These are phyloP conservation scores for Backusella luteola DNA, from an alignment of 192 early-diverging fungal genomes.

Conservation along the genomic window DNA sequence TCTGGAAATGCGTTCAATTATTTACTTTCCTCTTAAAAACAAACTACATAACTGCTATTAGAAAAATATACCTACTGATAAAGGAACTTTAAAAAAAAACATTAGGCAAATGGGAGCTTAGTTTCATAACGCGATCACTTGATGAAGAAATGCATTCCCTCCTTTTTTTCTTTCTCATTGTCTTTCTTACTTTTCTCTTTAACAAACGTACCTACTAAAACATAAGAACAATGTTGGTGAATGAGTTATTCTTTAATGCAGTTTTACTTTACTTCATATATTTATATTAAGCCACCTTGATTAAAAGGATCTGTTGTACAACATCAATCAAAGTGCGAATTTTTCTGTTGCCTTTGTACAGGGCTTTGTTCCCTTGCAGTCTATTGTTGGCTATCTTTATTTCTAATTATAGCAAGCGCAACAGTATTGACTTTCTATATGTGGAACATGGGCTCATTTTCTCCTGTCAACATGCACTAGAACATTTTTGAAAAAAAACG, in stretches of 20 bases:
- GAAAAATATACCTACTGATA: background rate
- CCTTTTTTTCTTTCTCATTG: background rate
- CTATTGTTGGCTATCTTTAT: background rate
- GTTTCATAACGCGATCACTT: background rate
- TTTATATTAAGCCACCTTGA: background rate
- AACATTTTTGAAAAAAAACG: background rate
- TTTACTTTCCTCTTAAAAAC: background rate
- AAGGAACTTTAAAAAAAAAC: background rate
- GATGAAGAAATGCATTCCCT: background rate
- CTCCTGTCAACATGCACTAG: background rate
- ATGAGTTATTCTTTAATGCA: background rate
- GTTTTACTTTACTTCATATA: background rate
- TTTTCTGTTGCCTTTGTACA: background rate
- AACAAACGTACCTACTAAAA: background rate
- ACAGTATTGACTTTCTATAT: background rate
- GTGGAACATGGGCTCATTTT: background rate
- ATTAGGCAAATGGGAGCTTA: background rate
- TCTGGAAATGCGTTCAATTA: background rate
- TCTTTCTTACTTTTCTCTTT: background rate
- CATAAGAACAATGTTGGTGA: background rate
- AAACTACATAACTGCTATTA: background rate
- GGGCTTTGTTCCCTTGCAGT: background rate
- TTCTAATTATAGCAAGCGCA: background rate
- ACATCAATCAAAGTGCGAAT: background rate
- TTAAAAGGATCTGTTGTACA: background rate